A percentile compares a stretch with the other conserved stretches of the same genome.
phyloP scores from a whole-genome alignment of 108 stramenopile genomes.

The Pseudonitzschia pungens region DNA sequence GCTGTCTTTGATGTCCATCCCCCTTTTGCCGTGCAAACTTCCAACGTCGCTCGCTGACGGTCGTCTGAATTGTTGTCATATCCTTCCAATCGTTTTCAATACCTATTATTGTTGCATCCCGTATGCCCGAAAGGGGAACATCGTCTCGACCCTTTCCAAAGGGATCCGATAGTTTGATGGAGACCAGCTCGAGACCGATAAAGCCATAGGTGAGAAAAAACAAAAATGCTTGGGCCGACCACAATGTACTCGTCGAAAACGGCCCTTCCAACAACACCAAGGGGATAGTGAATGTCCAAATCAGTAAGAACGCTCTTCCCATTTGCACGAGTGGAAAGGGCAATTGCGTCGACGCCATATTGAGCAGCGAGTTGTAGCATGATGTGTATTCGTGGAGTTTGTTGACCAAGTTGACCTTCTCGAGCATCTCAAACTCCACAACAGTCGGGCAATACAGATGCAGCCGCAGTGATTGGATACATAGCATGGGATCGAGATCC shows the following conservation, averaged over 20 bases:
- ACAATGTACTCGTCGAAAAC: slow-evolving; percentile 14
- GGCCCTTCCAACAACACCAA: slow-evolving; percentile 35
- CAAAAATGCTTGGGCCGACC: slow-evolving; percentile 31
- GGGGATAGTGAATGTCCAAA: slow-evolving; percentile 53
- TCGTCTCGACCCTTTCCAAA: slow-evolving; percentile 51
- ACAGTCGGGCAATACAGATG: slow-evolving; percentile 31
- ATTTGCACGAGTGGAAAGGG: slow-evolving; percentile 66
- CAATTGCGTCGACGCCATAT: slow-evolving; percentile 49
- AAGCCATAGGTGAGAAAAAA: slow-evolving; percentile 69
- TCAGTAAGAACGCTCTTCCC: slow-evolving; percentile 57
- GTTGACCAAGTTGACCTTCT: slow-evolving; percentile 46
- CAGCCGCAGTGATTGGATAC: slow-evolving; percentile 48
- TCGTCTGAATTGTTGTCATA: slow-evolving; percentile 3
- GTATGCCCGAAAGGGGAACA: slow-evolving; percentile 40
- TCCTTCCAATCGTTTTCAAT: slow-evolving; percentile 39
- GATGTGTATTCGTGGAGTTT: slow-evolving; percentile 43
- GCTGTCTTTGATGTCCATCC: neutral
- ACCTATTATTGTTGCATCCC: slow-evolving; percentile 37
- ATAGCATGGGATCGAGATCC: slow-evolving; percentile 36
- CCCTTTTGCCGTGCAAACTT: slow-evolving; percentile 1
- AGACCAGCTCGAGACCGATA: slow-evolving; percentile 57
- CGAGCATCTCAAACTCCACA: slow-evolving; percentile 37
- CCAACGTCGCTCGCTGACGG: slow-evolving; percentile 13
- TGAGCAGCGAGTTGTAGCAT: slow-evolving; percentile 33
- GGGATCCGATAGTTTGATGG: slow-evolving; percentile 42